Evolutionary conservation across 495 filamentous ascomycete species (phyloP).

Genomic region (Tetracladium setigerum): DNA sequence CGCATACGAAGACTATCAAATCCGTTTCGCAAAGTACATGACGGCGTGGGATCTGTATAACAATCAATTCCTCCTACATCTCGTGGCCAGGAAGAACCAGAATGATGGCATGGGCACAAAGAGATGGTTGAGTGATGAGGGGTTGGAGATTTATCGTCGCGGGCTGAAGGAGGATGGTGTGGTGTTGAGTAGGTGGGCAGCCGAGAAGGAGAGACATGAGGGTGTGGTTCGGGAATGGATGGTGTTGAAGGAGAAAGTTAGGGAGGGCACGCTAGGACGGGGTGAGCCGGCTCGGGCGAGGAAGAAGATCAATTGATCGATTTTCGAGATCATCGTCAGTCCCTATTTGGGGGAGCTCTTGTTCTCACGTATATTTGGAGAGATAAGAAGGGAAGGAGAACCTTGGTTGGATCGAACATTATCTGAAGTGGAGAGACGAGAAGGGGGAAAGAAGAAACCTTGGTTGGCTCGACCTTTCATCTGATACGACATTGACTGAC

Average conservation of each 20-base stretch:
- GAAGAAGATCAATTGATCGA: no score
- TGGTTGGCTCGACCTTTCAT: no score
- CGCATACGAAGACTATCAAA: slow-evolving; percentile 53
- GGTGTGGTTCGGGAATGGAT: slow-evolving; percentile 52
- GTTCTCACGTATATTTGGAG: no score
- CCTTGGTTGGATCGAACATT: no score
- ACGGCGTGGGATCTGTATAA: slow-evolving; percentile 61
- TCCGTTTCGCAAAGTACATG: slow-evolving; percentile 60
- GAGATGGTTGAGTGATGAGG: slow-evolving; percentile 48
- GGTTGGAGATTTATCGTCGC: slow-evolving; percentile 44
- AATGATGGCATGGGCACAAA: slow-evolving; percentile 39
- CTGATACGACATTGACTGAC: no score
- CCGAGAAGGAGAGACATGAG: slow-evolving; percentile 56
- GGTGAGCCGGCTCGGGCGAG: no score
- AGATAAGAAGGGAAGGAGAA: no score
- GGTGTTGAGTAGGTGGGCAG: slow-evolving; percentile 57
- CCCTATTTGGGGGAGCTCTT: no score
- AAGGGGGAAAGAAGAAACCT: no score
- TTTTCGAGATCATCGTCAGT: no score
- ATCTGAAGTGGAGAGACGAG: no score
- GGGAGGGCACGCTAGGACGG: no score
- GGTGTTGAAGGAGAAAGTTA: slow-evolving; percentile 44
- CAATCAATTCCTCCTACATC: slow-evolving; percentile 56
- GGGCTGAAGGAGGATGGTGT: slow-evolving; percentile 56
- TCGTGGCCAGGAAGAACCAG: slow-evolving; percentile 51